A percentile compares a stretch with the other conserved stretches of the same genome.
These are phyloP conservation scores for Isochrysis galbana DNA, from an alignment of 78 protist species.

Conservation along the genomic window DNA sequence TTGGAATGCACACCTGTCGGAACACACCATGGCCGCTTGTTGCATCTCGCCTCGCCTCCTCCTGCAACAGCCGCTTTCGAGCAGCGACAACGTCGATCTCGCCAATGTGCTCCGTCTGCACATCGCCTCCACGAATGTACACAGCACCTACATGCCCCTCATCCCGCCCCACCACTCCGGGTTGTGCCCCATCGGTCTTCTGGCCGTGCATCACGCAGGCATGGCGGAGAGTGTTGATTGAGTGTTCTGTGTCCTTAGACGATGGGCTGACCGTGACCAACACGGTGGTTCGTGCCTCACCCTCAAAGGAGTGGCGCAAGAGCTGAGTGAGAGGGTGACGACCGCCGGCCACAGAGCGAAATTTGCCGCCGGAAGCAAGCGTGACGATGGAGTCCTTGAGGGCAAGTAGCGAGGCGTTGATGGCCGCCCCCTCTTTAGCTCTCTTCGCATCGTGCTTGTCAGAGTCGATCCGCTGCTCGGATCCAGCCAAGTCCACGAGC, in stretches of 20 bases:
- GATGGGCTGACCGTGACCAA: conserved; percentile 38
- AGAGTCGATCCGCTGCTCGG: conserved; percentile 53
- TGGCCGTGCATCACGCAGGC: conserved; percentile 49
- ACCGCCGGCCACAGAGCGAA: not conserved
- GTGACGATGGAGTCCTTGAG: conserved; percentile 38
- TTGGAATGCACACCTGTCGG: too few relatives aligned
- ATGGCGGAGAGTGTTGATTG: conserved; percentile 49
- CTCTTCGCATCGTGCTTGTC: conserved; percentile 38
- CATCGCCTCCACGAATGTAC: not conserved
- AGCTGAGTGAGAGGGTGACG: conserved; percentile 35
- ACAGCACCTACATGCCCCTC: not conserved
- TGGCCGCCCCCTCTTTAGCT: conserved; percentile 9
- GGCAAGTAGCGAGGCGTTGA: conserved; percentile 48
- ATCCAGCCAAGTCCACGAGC: conserved; percentile 57
- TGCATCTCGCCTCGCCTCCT: too few relatives aligned
- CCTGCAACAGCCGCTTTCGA: not conserved
- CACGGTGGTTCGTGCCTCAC: not conserved
- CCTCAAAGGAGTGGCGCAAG: not conserved
- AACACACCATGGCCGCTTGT: too few relatives aligned
- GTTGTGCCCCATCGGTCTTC: not conserved
- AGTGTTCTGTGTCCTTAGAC: conserved; percentile 48
- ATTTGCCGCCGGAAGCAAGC: not conserved
- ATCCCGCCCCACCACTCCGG: not conserved
- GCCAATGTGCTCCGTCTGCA: not conserved
- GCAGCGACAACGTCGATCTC: not conserved